Base-by-base conservation (phyloP, 2,329 filamentous ascomycete genomes). In the Aspergillus sp. region DNA sequence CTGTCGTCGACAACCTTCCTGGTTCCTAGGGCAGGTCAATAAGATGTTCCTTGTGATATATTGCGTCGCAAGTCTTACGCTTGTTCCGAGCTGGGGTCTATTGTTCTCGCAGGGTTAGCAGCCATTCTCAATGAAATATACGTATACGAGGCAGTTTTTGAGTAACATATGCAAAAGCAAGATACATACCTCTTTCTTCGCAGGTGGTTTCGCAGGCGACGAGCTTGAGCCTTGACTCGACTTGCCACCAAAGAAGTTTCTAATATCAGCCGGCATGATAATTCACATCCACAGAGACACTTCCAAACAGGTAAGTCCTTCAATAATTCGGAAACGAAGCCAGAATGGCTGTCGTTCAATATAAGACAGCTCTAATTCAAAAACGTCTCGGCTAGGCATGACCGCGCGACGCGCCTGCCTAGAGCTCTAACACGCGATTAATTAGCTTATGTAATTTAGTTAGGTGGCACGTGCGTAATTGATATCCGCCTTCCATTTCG, bases 191-290 rank as follows among this genome's bases (percentile, higher is more conserved):
- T 73, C 79, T 68, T 74, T 74, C 64, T 76, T 75, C 46, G 73
- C 61, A 45, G 78, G 70, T 63, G 76, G 65, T 67, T 81, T 77
- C 63, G 75, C 73, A 61, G 68, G 68, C 62, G 75, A 75, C 59
- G 83, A 81, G 48, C 81, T 76, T 15, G 83, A 77, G 45, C 82
- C 77, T 66, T 83, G 80, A 62, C 84, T 82, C 52, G 86, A 85
- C 74, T 92, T 92, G 60, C 89, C 86, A 55, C 89, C 87, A 79
- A 98, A 97, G 77, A 97, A 98, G 67, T 83, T 91, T 70, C 93
- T 85, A 69, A 97, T 98, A 76, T 98, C 93, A 62, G 82, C 71
- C 54, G 92, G 86, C 92, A 96, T 96, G 61, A 50, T 69, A 51
- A 44, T 15, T 52, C 49, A 55, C 47, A 41, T 31, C 25, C 39